Evolutionary conservation across 306 rosid genomes (phyloP).

Genomic region (Adenanthera pavonina): DNA sequence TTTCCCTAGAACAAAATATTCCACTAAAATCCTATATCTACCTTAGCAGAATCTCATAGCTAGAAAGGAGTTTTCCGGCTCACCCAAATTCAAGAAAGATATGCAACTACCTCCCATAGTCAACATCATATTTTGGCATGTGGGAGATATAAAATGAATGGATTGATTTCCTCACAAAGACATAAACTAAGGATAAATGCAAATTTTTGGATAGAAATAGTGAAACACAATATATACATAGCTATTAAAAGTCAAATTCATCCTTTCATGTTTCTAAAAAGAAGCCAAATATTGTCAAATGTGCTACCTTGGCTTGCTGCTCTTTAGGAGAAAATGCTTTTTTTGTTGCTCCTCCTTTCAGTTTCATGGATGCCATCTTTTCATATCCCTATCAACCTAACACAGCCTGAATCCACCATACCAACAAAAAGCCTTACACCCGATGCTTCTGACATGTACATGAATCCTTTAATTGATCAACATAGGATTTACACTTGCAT

Average conservation of each 20-base stretch:
- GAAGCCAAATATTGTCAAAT: constrained; percentile 24
- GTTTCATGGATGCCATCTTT: constrained; percentile 55
- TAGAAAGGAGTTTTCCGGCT: constrained; percentile 8
- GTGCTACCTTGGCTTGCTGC: constrained; percentile 57
- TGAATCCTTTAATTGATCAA: not conserved
- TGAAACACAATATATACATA: too few species aligned
- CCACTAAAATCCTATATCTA: constrained; percentile 6
- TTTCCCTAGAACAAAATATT: constrained; percentile 10
- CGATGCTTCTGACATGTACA: not conserved
- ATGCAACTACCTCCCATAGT: not conserved
- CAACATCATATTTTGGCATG: not conserved
- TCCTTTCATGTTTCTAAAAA: constrained; percentile 9
- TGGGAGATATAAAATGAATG: not conserved
- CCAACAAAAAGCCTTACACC: not conserved
- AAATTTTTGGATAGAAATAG: too few species aligned
- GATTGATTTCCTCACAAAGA: not conserved
- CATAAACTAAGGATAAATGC: not conserved
- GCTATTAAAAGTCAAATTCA: not conserved
- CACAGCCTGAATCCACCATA: constrained; percentile 43
- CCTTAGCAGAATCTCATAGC: constrained; percentile 15
- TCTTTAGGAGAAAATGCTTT: constrained; percentile 53
- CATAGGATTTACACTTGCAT: not conserved
- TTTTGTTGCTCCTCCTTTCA: constrained; percentile 44
- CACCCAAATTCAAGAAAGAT: not conserved
- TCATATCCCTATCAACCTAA: constrained; percentile 28